Percentiles rank a stretch among this genome's conserved stretches.
phyloP scores from a whole-genome alignment of 768 basidiomycete genomes.

The Mycena alexandri region DNA sequence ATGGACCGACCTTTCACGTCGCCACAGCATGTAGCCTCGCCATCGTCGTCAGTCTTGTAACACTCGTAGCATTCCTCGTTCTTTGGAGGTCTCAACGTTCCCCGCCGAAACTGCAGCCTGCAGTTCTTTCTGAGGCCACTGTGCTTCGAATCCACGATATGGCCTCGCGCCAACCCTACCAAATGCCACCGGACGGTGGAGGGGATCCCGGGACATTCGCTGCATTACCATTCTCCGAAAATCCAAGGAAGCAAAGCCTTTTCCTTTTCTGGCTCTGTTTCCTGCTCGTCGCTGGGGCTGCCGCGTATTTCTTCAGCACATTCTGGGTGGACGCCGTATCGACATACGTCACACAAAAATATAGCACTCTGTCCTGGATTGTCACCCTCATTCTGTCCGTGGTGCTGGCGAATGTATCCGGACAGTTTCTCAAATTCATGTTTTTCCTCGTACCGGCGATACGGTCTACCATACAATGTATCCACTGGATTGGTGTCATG shows the following conservation, averaged over 20 bases:
- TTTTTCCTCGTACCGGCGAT: slow-evolving; percentile 14
- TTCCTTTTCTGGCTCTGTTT: slow-evolving; percentile 33
- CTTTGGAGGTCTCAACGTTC: slow-evolving; percentile 1
- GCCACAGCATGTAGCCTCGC: slow-evolving; percentile 21
- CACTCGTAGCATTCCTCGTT: slow-evolving; percentile 7
- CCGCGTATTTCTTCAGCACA: slow-evolving; percentile 20
- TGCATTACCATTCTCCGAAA: slow-evolving; percentile 24
- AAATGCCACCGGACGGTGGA: slow-evolving; percentile 30
- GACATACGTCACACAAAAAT: slow-evolving; percentile 21
- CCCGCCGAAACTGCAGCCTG: slow-evolving; percentile 6
- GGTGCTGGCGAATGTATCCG: slow-evolving; percentile 23
- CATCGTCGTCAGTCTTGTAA: slow-evolving; percentile 5
- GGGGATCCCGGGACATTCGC: slow-evolving; percentile 26
- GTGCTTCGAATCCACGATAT: slow-evolving; percentile 28
- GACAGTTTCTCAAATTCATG: slow-evolving; percentile 18
- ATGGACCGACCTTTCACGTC: background rate
- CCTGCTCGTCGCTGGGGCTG: slow-evolving; percentile 8
- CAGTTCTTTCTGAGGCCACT: slow-evolving; percentile 25
- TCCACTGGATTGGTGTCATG: slow-evolving; percentile 5
- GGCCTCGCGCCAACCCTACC: slow-evolving; percentile 33
- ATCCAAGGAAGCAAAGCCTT: slow-evolving; percentile 31
- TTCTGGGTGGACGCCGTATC: slow-evolving; percentile 19
- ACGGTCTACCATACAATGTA: background rate
- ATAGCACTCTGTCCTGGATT: slow-evolving; percentile 24
- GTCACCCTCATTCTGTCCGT: slow-evolving; percentile 19